Percentiles rank a stretch among this genome's conserved stretches.
Conservation (phyloP, 176 grass and related monocot species). For the Zizania latifolia region DNA sequence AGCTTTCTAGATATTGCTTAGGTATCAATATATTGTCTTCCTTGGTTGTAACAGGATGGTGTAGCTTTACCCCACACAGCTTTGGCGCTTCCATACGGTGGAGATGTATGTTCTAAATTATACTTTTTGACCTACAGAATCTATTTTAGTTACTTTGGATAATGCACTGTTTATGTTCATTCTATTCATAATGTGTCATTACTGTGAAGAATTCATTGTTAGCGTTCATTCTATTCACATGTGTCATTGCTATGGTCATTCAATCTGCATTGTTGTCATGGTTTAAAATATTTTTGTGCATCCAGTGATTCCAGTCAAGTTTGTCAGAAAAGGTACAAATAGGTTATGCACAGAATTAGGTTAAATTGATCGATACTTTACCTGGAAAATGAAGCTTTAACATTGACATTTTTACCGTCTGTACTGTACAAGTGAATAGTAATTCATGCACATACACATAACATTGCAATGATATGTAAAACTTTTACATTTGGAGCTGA, state of each 20-base stretch:
- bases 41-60: conserved; percentile 72
- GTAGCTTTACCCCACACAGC: conserved; percentile 88
- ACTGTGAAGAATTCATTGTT: background rate
- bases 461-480: background rate
- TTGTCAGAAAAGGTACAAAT: background rate
- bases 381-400: background rate
- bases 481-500: background rate
- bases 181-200: background rate
- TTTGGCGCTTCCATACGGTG: conserved; percentile 78
- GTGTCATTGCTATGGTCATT: too few relatives aligned
- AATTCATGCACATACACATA: too few relatives aligned
- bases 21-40: background rate
- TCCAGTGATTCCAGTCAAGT: background rate
- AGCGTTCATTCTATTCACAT: background rate
- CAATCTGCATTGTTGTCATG: background rate
- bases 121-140: background rate
- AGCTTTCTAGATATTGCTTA: conserved; percentile 6
- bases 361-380: background rate
- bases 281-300: background rate
- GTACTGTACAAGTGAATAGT: too few relatives aligned
- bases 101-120: conserved; percentile 57
- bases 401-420: too few relatives aligned
- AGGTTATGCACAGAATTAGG: background rate
- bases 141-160: background rate
- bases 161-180: background rate